These are phyloP conservation scores for Pseudocercospora pini-densiflorae DNA, from an alignment of 2,329 filamentous ascomycete genomes.

Conservation along the genomic window DNA sequence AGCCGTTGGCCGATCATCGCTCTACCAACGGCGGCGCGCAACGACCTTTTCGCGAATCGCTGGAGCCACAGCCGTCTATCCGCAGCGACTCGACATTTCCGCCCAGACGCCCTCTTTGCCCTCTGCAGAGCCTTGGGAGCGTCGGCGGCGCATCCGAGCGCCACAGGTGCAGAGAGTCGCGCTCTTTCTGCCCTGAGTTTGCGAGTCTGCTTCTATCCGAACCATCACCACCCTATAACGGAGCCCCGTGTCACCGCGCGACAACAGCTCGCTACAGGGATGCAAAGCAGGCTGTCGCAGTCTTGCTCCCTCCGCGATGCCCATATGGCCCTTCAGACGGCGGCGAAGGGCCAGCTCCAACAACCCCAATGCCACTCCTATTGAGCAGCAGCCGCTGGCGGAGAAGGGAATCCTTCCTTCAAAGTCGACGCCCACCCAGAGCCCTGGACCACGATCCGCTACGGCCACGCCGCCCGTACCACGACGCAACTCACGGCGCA, in stretches of 20 bases:
- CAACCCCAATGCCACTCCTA: constrained; percentile 12
- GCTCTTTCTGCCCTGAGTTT: not conserved
- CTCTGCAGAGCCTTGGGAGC: not conserved
- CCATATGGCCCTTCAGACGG: constrained; percentile 82
- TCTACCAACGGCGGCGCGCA: constrained; percentile 3
- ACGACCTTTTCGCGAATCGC: not conserved
- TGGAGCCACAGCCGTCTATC: constrained; percentile 8
- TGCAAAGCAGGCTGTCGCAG: constrained; percentile 14
- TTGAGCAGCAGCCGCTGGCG: constrained; percentile 51
- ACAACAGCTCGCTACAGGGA: constrained; percentile 19
- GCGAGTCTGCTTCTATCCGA: not conserved
- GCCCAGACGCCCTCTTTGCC: not conserved
- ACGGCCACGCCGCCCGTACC: constrained; percentile 33
- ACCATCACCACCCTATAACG: not conserved
- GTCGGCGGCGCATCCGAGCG: constrained; percentile 8
- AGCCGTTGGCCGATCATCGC: constrained; percentile 4
- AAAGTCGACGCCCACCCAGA: constrained; percentile 12
- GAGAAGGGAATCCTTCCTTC: constrained; percentile 50
- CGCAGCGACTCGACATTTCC: constrained; percentile 12
- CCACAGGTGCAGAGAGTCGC: constrained; percentile 6
- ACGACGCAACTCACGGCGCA: constrained; percentile 11
- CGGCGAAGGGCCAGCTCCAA: constrained; percentile 52
- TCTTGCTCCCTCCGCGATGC: constrained; percentile 58
- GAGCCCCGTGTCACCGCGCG: constrained; percentile 6
- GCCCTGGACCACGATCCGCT: not conserved